phyloP scores from a whole-genome alignment of 169 alveolate genomes.

The Perkinsus chesapeaki region DNA sequence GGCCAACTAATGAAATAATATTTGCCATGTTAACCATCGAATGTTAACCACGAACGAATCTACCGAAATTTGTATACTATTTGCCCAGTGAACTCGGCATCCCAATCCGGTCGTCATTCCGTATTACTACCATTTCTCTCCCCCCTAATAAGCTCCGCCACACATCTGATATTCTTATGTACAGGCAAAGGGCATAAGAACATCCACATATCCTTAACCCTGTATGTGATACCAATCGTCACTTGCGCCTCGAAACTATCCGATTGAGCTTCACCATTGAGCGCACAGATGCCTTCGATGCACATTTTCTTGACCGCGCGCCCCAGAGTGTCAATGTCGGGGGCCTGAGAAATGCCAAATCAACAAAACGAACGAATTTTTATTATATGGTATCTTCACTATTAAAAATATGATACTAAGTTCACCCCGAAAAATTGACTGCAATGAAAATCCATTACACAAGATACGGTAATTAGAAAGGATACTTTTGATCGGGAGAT shows the following conservation, averaged over 20 bases:
- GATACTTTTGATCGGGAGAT: too few species aligned
- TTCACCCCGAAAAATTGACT: too few species aligned
- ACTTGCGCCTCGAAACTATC: background rate
- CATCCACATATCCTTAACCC: background rate
- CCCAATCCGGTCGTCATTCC: too few species aligned
- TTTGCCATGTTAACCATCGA: background rate
- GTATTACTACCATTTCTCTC: background rate
- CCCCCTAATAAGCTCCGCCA: background rate
- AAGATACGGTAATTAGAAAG: too few species aligned
- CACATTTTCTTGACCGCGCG: background rate
- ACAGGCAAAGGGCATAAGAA: background rate
- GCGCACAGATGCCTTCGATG: background rate
- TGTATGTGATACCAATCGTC: background rate
- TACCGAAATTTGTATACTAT: too few species aligned
- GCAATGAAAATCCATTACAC: too few species aligned
- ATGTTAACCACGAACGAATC: background rate
- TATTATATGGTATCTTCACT: too few species aligned
- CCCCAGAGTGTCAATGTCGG: background rate
- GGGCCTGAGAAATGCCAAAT: background rate
- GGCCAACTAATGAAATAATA: background rate
- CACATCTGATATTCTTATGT: background rate
- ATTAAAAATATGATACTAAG: too few species aligned
- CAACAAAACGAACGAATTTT: too few species aligned
- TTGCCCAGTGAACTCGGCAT: too few species aligned
- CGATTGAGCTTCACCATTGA: background rate